phyloP scores from a whole-genome alignment of 2,329 filamentous ascomycete genomes.

The Fusarium xylarioides region DNA sequence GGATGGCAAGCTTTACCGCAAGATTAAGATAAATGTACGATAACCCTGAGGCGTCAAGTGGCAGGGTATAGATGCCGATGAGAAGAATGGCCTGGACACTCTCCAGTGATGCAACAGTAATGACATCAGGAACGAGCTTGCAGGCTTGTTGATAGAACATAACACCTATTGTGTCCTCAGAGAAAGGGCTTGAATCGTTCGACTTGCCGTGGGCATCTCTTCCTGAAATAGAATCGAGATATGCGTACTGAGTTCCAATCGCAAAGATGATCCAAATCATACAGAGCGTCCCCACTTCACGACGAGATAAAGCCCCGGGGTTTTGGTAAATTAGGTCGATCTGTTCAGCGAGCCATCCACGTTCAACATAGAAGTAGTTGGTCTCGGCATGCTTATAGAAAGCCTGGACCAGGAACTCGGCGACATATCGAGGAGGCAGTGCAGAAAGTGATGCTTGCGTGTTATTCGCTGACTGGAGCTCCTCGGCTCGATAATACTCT shows the following conservation, averaged over 20 bases:
- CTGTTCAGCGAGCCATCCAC: conserved; percentile 53
- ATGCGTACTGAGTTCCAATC: conserved; percentile 61
- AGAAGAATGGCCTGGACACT: conserved; percentile 67
- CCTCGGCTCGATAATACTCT: conserved; percentile 57
- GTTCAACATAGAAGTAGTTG: conserved; percentile 59
- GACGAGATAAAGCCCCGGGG: conserved; percentile 48
- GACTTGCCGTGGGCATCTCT: conserved; percentile 32
- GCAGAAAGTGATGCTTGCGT: conserved; percentile 51
- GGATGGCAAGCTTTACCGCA: conserved; percentile 65
- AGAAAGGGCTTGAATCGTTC: conserved; percentile 44
- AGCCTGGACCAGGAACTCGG: conserved; percentile 56
- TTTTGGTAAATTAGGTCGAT: conserved; percentile 54
- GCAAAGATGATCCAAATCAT: conserved; percentile 59
- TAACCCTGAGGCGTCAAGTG: conserved; percentile 64
- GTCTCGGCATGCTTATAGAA: conserved; percentile 60
- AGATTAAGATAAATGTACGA: conserved; percentile 66
- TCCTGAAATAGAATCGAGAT: conserved; percentile 51
- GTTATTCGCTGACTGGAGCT: conserved; percentile 54
- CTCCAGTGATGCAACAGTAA: conserved; percentile 63
- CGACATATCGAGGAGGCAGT: conserved; percentile 57
- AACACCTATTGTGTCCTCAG: conserved; percentile 63
- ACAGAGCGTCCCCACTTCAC: conserved; percentile 54
- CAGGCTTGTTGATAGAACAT: conserved; percentile 66
- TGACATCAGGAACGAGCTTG: conserved; percentile 64
- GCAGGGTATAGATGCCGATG: conserved; percentile 64